Evolutionary conservation across 208 protist species (phyloP), one percentile per base, ranked within the genome.

Genomic region (Acanthamoeba lenticulata): DNA sequence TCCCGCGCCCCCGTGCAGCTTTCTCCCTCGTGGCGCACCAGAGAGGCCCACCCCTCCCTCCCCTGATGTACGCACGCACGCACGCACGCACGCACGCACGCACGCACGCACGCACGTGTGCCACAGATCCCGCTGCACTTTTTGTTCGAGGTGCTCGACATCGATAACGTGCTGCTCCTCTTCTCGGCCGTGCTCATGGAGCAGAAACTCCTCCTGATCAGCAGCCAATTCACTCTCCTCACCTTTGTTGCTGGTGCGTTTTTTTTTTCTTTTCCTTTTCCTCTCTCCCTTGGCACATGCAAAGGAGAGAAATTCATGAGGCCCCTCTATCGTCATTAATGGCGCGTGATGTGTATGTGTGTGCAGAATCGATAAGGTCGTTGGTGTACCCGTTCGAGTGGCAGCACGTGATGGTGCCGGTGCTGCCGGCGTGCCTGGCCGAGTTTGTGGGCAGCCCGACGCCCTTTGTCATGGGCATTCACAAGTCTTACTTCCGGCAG

Each of bases 401-500:
- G 96, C 92, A 74, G 45, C 96, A 97, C 90, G 94, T 97, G 6
- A 96, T 94, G 52, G 92, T 97, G 11, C 96, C 96, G 5, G 93
- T 96, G 11, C 81, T 97, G 55, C 90, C 81, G 27, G 72, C 44
- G 17, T 74, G 57, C 17, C 42, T 96, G 29, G 60, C 77, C 29
- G 95, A 97, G 40, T 97, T 96, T 45, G n/a, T 97, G 13, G 88
- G 96, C 60, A 95, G 94, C 19, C 96, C 96, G 7, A 96, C 95
- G 13, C 95, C 96, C 11, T 96, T 95, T 52, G 96, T 97, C n/a
- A 95, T 97, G 57, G 96, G 96, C 2, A 91, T 96, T 40, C 93
- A 94, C 85, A 81, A 49, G 44, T 79, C 81, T 29, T 40, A 34
- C 47, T 45, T n/a, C 57, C 47, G 49, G 24, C 55, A 21, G 13